Evolutionary conservation across 345 rosid species (phyloP).

Genomic region (Luvunga scandens): DNA sequence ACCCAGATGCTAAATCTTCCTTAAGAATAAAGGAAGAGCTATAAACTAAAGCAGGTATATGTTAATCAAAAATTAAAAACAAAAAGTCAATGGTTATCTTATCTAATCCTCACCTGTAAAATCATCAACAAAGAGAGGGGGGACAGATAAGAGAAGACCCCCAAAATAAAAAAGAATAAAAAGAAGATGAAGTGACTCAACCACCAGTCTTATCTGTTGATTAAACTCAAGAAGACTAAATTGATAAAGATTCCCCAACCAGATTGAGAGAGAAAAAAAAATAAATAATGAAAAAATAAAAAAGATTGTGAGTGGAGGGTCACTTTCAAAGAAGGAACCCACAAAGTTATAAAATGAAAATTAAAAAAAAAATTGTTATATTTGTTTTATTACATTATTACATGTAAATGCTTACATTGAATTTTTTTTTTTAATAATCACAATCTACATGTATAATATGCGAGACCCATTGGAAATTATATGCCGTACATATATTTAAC

Average conservation of each 20-base stretch:
- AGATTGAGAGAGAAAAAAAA: slow-evolving; percentile 4
- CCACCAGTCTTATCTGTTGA: slow-evolving; percentile 39
- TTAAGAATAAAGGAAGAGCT: slow-evolving; percentile 13
- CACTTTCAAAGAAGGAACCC: no score
- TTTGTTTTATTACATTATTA: no score
- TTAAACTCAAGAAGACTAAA: slow-evolving; percentile 10
- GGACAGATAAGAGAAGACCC: slow-evolving; percentile 3
- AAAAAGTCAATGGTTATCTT: background rate
- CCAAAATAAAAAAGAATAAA: background rate
- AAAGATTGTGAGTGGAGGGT: no score
- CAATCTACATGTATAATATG: no score
- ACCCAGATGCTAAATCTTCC: slow-evolving; percentile 22
- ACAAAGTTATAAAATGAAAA: no score
- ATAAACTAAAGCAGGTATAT: background rate
- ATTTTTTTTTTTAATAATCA: no score
- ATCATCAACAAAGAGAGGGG: background rate
- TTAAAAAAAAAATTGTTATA: background rate
- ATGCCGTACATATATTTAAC: no score
- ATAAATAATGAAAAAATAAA: no score
- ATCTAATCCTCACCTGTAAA: slow-evolving; percentile 11
- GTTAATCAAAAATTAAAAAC: slow-evolving; percentile 7
- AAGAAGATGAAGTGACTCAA: slow-evolving; percentile 38
- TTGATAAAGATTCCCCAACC: slow-evolving; percentile 29
- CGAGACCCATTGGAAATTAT: no score
- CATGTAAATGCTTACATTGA: no score